Conservation (phyloP, 169 alveolate genomes). For the Plasmodium vivax region DNA sequence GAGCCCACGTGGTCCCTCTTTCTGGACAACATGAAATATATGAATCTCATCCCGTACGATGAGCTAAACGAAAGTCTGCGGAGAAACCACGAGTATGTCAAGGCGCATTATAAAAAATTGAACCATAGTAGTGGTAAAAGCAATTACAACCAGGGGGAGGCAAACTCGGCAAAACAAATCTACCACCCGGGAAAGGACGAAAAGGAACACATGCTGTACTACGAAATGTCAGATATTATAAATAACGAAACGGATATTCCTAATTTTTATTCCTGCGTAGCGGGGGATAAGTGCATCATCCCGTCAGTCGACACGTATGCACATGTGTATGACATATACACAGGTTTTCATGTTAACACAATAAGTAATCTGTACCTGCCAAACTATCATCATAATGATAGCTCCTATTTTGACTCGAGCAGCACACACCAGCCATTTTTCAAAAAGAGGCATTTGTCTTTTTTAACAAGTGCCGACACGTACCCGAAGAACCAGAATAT, state of each 20-base stretch:
- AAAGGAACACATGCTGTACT: not conserved
- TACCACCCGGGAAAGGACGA: not conserved
- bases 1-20: slow-evolving; percentile 69
- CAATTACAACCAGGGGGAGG: not conserved
- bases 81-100: slow-evolving; percentile 38
- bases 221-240: slow-evolving; percentile 51
- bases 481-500: slow-evolving; percentile 74
- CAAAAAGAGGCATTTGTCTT: slow-evolving; percentile 23
- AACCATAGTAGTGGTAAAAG: not conserved
- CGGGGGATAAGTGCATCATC: slow-evolving; percentile 75
- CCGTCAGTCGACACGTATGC: slow-evolving; percentile 74
- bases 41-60: slow-evolving; percentile 66
- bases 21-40: slow-evolving; percentile 46
- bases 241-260: slow-evolving; percentile 45
- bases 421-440: not conserved
- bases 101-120: slow-evolving; percentile 12
- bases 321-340: slow-evolving; percentile 74
- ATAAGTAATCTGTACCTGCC: slow-evolving; percentile 67
- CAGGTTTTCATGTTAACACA: slow-evolving; percentile 73
- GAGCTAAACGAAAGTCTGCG: slow-evolving; percentile 33
- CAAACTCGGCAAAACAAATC: not conserved
- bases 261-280: slow-evolving; percentile 71
- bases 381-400: slow-evolving; percentile 42
- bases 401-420: not conserved
- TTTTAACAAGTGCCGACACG: slow-evolving; percentile 72